Evolutionary conservation across 2,329 filamentous ascomycete genomes (phyloP).

Genomic region (Harringtonia lauricola): DNA sequence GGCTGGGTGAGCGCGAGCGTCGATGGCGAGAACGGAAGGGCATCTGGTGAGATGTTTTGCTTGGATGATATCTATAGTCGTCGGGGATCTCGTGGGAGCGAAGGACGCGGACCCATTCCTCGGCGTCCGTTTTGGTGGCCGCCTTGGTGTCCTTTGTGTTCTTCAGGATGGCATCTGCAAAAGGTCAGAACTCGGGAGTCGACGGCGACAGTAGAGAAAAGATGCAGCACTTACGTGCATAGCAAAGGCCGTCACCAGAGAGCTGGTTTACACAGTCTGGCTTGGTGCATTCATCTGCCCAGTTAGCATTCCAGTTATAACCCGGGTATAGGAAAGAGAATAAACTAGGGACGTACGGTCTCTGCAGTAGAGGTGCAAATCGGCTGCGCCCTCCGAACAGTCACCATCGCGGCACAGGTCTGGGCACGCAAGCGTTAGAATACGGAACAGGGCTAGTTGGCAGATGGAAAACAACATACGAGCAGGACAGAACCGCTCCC

Average conservation of each 20-base stretch:
- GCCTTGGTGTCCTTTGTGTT: background rate
- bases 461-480: conserved; percentile 1
- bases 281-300: conserved; percentile 7
- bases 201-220: background rate
- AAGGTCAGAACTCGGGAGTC: background rate
- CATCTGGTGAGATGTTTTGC: no score
- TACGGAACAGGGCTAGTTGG: background rate
- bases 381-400: background rate
- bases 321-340: background rate
- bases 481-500: conserved; percentile 6
- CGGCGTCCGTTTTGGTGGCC: background rate
- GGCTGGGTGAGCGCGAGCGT: no score
- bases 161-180: conserved; percentile 1
- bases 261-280: background rate
- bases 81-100: background rate
- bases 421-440: background rate
- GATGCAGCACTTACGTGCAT: conserved; percentile 6
- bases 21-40: no score
- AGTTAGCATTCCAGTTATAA: no score
- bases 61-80: background rate
- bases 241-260: conserved; percentile 1
- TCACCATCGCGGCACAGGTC: conserved; percentile 4
- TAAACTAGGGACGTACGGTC: background rate
- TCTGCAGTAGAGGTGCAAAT: conserved; percentile 5
- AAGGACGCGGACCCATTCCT: background rate